Percentiles rank a stretch among this genome's conserved stretches.
Conservation (phyloP, 78 protist genomes). For the Trichosphaerium sp. region DNA sequence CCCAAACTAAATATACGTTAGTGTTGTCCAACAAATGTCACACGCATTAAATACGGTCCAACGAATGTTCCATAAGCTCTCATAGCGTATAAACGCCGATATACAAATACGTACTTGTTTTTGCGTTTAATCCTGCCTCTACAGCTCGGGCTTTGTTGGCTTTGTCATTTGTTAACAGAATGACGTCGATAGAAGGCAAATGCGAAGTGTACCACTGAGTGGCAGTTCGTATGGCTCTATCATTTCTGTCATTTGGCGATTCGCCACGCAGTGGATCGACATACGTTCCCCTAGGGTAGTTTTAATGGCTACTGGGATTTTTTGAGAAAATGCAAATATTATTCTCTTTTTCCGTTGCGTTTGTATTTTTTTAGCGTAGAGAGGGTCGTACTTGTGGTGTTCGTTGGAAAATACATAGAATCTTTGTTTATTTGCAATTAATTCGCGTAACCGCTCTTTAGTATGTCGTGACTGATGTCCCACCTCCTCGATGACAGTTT, state of each 20-base stretch:
- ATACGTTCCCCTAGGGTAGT: constrained; percentile 1
- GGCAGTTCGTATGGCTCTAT: constrained; percentile 18
- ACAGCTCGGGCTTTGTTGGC: too few relatives aligned
- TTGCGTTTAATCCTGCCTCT: too few relatives aligned
- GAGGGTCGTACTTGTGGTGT: background rate
- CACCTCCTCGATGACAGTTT: constrained; percentile 48
- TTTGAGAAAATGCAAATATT: too few relatives aligned
- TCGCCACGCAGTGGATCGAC: background rate
- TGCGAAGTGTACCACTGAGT: constrained; percentile 31
- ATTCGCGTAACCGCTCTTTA: constrained; percentile 3
- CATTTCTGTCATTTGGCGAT: constrained; percentile 42
- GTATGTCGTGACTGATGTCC: background rate
- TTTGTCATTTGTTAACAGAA: too few relatives aligned
- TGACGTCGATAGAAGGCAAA: background rate
- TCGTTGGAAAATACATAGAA: constrained; percentile 45
- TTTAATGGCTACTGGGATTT: background rate
- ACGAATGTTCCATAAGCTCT: too few relatives aligned
- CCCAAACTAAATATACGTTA: too few relatives aligned
- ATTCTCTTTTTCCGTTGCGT: too few relatives aligned
- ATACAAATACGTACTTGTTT: too few relatives aligned
- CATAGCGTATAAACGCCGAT: too few relatives aligned
- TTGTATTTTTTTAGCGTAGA: too few relatives aligned
- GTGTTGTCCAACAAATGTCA: too few relatives aligned
- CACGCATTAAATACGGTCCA: too few relatives aligned
- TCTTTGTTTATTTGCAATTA: background rate